Percentiles rank a stretch among this genome's conserved stretches.
These are phyloP conservation scores for Albophoma yamanashiensis DNA, from an alignment of 2,329 filamentous ascomycete genomes.

Conservation along the genomic window DNA sequence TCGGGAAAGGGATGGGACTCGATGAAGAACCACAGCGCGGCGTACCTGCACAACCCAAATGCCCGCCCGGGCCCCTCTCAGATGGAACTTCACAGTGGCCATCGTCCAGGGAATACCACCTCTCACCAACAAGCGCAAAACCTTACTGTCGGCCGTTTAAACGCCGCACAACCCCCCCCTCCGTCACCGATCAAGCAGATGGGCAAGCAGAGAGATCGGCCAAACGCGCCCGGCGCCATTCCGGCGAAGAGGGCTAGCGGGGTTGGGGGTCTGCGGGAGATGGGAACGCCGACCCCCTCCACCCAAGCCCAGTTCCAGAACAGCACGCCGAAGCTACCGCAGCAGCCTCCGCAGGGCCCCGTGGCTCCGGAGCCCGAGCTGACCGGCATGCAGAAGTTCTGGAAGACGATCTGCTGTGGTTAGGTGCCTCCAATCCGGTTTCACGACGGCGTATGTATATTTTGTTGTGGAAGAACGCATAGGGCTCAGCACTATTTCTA, in stretches of 20 bases:
- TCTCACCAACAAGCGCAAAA: conserved; percentile 51
- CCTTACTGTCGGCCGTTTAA: conserved; percentile 81
- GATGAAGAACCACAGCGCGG: conserved; percentile 52
- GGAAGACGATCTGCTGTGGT: conserved; percentile 89
- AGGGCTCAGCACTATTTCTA: conserved; percentile 6
- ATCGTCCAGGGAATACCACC: conserved; percentile 54
- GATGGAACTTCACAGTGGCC: conserved; percentile 70
- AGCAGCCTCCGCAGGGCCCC: conserved; percentile 50
- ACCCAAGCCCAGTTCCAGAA: conserved; percentile 96
- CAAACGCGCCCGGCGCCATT: conserved; percentile 66
- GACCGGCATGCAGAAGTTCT: conserved; percentile 80
- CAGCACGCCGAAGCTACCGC: conserved; percentile 78
- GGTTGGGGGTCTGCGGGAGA: conserved; percentile 62
- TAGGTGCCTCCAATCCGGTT: conserved; percentile 24
- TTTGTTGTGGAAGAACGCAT: conserved; percentile 15
- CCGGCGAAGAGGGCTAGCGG: conserved; percentile 68
- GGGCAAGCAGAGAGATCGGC: conserved; percentile 63
- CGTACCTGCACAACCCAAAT: conserved; percentile 64
- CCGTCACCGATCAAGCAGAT: conserved; percentile 75
- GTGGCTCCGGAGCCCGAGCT: conserved; percentile 62
- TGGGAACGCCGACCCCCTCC: conserved; percentile 76
- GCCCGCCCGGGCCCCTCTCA: conserved; percentile 70
- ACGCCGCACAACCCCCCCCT: conserved; percentile 83
- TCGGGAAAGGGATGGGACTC: conserved; percentile 81
- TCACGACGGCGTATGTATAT: conserved; percentile 18